Evolutionary conservation across 345 rosid genomes (phyloP).

Genomic region (Bruguiera parviflora): DNA sequence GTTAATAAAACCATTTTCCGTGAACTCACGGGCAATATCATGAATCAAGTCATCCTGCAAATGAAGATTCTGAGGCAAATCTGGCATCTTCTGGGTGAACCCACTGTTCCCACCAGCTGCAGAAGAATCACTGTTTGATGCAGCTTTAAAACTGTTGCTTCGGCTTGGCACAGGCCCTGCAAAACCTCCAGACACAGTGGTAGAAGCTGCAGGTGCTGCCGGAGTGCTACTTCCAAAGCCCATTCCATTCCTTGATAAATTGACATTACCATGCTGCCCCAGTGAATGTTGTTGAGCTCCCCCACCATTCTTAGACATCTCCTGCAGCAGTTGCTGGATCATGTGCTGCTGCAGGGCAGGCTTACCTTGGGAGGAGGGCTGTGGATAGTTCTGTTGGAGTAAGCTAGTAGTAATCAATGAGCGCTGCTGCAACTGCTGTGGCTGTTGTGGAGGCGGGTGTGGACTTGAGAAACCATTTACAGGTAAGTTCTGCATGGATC

Average conservation of each 20-base stretch:
- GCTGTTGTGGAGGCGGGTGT: slow-evolving; percentile 42
- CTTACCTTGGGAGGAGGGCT: slow-evolving; percentile 48
- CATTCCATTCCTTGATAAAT: slow-evolving; percentile 31
- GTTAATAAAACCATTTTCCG: slow-evolving; percentile 58
- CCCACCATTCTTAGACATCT: slow-evolving; percentile 50
- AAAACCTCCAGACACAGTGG: slow-evolving; percentile 39
- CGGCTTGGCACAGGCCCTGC: slow-evolving; percentile 46
- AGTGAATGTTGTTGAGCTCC: slow-evolving; percentile 48
- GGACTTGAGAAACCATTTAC: slow-evolving; percentile 47
- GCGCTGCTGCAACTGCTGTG: slow-evolving; percentile 53
- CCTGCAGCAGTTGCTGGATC: slow-evolving; percentile 81
- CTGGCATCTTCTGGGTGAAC: slow-evolving; percentile 41
- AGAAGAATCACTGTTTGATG: slow-evolving; percentile 55
- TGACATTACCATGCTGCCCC: slow-evolving; percentile 41
- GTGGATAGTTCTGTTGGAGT: slow-evolving; percentile 48
- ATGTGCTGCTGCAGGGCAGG: slow-evolving; percentile 69
- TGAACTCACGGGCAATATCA: slow-evolving; percentile 64
- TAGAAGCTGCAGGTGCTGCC: slow-evolving; percentile 35
- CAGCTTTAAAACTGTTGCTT: slow-evolving; percentile 60
- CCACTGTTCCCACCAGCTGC: slow-evolving; percentile 45
- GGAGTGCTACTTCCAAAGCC: slow-evolving; percentile 41
- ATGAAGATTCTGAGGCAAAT: slow-evolving; percentile 49
- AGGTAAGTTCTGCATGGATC: slow-evolving; percentile 59
- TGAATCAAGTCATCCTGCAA: slow-evolving; percentile 56
- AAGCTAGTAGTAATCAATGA: slow-evolving; percentile 41